Conservation (phyloP, 2,329 filamentous ascomycete species). For the Stagonosporopsis cucurbitacearum region DNA sequence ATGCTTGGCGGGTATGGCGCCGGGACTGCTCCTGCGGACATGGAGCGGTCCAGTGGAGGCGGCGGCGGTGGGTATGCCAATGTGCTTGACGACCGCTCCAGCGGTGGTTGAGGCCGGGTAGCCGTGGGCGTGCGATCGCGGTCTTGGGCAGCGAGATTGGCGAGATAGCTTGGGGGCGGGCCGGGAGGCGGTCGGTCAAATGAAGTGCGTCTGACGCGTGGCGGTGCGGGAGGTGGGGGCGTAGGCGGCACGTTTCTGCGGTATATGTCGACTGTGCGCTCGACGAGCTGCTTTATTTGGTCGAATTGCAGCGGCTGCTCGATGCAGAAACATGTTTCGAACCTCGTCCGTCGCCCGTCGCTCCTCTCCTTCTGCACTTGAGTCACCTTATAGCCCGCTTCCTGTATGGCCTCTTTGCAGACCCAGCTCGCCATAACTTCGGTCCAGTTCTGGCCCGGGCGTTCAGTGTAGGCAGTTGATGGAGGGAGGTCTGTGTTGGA, state of each 20-base stretch:
- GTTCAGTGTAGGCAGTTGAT: constrained; percentile 37
- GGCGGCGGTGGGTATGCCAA: constrained; percentile 19
- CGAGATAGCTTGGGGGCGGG: constrained; percentile 2
- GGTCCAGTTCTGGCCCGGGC: constrained; percentile 38
- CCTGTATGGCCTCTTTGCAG: constrained; percentile 46
- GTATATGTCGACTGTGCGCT: constrained; percentile 49
- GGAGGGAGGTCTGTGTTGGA: constrained; percentile 39
- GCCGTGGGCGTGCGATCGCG: constrained; percentile 35
- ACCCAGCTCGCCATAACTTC: constrained; percentile 49
- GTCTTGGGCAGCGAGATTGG: constrained; percentile 21
- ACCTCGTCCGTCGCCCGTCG: constrained; percentile 40
- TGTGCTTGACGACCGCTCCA: constrained; percentile 33
- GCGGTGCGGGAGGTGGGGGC: constrained; percentile 21
- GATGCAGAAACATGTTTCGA: constrained; percentile 47
- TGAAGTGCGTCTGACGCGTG: constrained; percentile 28
- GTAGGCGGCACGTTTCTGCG: constrained; percentile 32
- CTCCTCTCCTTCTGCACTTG: constrained; percentile 43
- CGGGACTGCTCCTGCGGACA: constrained; percentile 27
- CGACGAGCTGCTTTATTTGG: constrained; percentile 46
- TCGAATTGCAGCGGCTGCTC: constrained; percentile 43
- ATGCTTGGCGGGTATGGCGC: constrained; percentile 13
- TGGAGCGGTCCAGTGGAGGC: constrained; percentile 33
- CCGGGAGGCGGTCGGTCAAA: constrained; percentile 30
- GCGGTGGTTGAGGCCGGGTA: constrained; percentile 23
- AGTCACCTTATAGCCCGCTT: constrained; percentile 39